A percentile compares a stretch with the other conserved stretches of the same genome.
These are phyloP conservation scores for Balansia obtecta DNA, from an alignment of 2,329 filamentous ascomycete species.

Conservation along the genomic window DNA sequence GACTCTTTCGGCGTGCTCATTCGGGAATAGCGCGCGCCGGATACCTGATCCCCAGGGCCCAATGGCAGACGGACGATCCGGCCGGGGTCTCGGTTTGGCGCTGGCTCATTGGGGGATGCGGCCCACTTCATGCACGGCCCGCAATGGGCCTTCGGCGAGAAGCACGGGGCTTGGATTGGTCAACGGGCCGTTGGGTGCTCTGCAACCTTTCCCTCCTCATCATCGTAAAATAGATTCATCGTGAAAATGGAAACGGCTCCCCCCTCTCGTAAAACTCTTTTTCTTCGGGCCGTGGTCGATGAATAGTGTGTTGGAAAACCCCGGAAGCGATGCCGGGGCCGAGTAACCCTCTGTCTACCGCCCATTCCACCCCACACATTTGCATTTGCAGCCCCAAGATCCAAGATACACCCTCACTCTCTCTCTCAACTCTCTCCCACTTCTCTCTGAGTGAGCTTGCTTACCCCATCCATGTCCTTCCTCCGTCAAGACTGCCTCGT, in stretches of 20 bases:
- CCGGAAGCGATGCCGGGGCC: neutral
- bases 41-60: slow-evolving; percentile 9
- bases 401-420: too few species aligned
- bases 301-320: too few species aligned
- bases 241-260: too few species aligned
- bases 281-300: too few species aligned
- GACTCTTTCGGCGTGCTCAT: slow-evolving; percentile 34
- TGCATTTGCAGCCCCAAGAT: too few species aligned
- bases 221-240: too few species aligned
- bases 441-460: neutral
- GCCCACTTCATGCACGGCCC: slow-evolving; percentile 12
- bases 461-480: neutral
- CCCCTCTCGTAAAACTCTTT: too few species aligned
- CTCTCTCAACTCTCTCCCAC: too few species aligned
- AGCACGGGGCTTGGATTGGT: slow-evolving; percentile 18
- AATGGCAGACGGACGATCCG: slow-evolving; percentile 12
- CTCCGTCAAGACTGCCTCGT: neutral
- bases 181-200: slow-evolving; percentile 13
- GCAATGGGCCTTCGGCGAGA: slow-evolving; percentile 23
- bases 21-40: slow-evolving; percentile 20
- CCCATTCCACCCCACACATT: too few species aligned
- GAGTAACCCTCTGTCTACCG: slow-evolving; percentile 6
- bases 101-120: slow-evolving; percentile 15
- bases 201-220: too few species aligned
- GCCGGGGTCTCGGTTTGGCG: slow-evolving; percentile 6